phyloP scores from a whole-genome alignment of 2,329 filamentous ascomycete species.

The Alternaria angustiovoidea region DNA sequence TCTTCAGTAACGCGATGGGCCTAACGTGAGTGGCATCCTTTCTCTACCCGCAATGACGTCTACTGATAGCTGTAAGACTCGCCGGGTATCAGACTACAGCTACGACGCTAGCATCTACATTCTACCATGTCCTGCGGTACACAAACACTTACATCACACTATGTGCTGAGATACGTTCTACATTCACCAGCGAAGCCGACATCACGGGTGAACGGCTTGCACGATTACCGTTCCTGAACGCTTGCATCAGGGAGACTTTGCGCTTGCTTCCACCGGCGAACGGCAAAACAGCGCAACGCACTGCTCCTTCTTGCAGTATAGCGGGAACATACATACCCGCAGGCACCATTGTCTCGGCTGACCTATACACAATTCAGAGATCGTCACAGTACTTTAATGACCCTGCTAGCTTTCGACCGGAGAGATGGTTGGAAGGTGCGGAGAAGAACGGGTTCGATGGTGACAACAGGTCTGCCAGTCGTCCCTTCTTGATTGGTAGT shows the following conservation, averaged over 20 bases:
- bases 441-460: conserved; percentile 3
- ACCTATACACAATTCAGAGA: conserved; percentile 1
- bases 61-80: conserved; percentile 1
- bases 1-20: conserved; percentile 6
- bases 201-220: conserved; percentile 3
- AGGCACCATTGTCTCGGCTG: conserved; percentile 5
- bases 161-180: conserved; percentile 4
- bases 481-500: conserved; percentile 5
- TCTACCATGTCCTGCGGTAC: conserved; percentile 6
- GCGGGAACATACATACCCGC: conserved; percentile 2
- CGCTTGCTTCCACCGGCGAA: conserved; percentile 7
- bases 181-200: not conserved
- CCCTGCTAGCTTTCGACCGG: not conserved
- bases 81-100: conserved; percentile 7
- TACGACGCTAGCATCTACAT: conserved; percentile 4
- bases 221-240: conserved; percentile 2
- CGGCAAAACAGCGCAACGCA: conserved; percentile 4
- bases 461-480: conserved; percentile 3
- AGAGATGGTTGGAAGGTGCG: conserved; percentile 5
- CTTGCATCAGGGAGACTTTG: conserved; percentile 8
- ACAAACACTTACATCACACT: not conserved
- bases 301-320: conserved; percentile 2
- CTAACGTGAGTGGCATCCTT: not conserved
- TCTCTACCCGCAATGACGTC: not conserved
- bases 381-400: conserved; percentile 1